Evolutionary conservation across 208 protist species (phyloP).

Genomic region (Strigomonas culicis): DNA sequence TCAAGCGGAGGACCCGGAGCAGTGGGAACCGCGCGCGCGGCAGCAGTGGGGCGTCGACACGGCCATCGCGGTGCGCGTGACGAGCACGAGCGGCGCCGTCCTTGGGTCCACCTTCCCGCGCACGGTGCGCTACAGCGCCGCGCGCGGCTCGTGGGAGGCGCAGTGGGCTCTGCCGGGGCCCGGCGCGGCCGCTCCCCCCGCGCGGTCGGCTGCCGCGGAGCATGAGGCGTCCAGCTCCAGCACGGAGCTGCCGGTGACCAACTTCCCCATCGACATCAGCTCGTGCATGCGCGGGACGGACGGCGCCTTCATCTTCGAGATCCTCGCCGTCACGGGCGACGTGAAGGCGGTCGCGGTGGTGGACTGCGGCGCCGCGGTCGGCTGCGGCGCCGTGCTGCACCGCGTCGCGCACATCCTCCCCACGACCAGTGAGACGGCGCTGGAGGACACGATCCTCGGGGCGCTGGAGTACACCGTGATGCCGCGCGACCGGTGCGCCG

Average conservation of each 20-base stretch:
- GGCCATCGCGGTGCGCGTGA: slow-evolving; percentile 41
- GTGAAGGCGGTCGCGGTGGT: slow-evolving; percentile 12
- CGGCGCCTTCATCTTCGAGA: slow-evolving; percentile 13
- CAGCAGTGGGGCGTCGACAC: slow-evolving; percentile 38
- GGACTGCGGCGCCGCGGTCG: slow-evolving; percentile 2
- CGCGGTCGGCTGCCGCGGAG: slow-evolving; percentile 53
- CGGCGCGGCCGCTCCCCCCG: slow-evolving; percentile 23
- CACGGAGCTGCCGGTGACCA: slow-evolving; percentile 62
- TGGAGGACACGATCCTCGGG: slow-evolving; percentile 49
- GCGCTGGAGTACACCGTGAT: slow-evolving; percentile 59
- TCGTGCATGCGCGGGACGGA: background rate
- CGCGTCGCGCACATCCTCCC: background rate
- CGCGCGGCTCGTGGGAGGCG: slow-evolving; percentile 57
- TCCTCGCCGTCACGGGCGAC: slow-evolving; percentile 13
- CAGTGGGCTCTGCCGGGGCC: slow-evolving; percentile 32
- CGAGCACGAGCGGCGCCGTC: slow-evolving; percentile 19
- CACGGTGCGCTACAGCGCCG: slow-evolving; percentile 10
- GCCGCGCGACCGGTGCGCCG: background rate
- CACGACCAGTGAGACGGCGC: background rate
- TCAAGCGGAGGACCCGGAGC: slow-evolving; percentile 28
- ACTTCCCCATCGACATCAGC: slow-evolving; percentile 51
- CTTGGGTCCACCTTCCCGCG: slow-evolving; percentile 51
- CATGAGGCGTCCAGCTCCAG: slow-evolving; percentile 59
- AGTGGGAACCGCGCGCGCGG: slow-evolving; percentile 32
- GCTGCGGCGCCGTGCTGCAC: background rate